Percentiles rank a stretch among this genome's conserved stretches.
Conservation (phyloP, 208 protist genomes). For the Willaertia magna region DNA sequence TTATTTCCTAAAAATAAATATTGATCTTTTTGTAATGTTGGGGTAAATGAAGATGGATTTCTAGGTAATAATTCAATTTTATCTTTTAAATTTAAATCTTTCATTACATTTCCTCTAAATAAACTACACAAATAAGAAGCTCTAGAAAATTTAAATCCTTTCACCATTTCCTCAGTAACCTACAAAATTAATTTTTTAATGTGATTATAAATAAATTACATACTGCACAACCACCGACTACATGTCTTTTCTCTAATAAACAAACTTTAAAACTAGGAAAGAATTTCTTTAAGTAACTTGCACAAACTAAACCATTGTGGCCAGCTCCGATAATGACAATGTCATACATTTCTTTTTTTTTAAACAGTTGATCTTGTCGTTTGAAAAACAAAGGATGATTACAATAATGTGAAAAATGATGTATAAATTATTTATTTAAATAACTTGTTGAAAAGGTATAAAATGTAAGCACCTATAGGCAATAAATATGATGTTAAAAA, state of each 20-base stretch:
- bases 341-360: background rate
- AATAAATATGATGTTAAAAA: background rate
- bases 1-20: slow-evolving; percentile 34
- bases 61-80: slow-evolving; percentile 22
- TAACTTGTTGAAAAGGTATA: background rate
- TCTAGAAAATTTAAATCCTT: slow-evolving; percentile 45
- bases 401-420: too few relatives aligned
- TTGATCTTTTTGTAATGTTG: slow-evolving; percentile 17
- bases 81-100: slow-evolving; percentile 36
- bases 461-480: background rate
- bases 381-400: too few relatives aligned
- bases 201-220: too few relatives aligned
- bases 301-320: slow-evolving; percentile 3
- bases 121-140: slow-evolving; percentile 39
- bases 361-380: too few relatives aligned
- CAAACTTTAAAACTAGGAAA: background rate
- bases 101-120: slow-evolving; percentile 31
- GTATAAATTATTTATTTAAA: background rate
- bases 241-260: background rate
- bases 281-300: background rate
- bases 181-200: too few relatives aligned
- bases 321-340: background rate
- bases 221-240: slow-evolving; percentile 27
- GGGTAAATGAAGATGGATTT: slow-evolving; percentile 39
- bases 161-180: slow-evolving; percentile 37